Percentiles rank a stretch among this genome's conserved stretches.
Evolutionary conservation across 371 early-diverging fungal genomes (phyloP).

Genomic region (Vairimorpha necatrix): DNA sequence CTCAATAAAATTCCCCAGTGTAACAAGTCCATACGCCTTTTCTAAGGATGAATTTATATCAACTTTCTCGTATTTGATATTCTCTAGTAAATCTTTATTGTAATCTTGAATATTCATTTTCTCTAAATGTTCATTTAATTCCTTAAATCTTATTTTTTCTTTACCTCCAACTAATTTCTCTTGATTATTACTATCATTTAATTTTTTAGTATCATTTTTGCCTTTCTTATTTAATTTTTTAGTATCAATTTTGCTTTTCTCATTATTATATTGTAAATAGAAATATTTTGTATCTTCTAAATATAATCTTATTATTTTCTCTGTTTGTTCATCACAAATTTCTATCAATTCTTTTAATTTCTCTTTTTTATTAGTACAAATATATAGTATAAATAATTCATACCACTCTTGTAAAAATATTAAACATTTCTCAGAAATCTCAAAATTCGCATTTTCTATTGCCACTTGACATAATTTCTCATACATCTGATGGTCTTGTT

Average conservation of each 20-base stretch:
- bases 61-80: not conserved
- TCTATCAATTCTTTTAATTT: constrained; percentile 45
- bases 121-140: not conserved
- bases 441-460: constrained; percentile 32
- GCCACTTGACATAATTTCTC: constrained; percentile 38
- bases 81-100: not conserved
- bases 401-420: constrained; percentile 38
- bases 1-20: constrained; percentile 32
- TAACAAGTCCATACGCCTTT: constrained; percentile 4
- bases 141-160: no score
- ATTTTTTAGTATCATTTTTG: not conserved
- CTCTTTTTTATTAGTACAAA: constrained; percentile 45
- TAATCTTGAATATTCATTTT: not conserved
- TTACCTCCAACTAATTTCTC: not conserved
- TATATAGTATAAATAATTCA: constrained; percentile 56
- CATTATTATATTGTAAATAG: not conserved
- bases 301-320: constrained; percentile 17
- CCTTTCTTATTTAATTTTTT: not conserved
- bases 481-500: constrained; percentile 26
- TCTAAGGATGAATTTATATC: constrained; percentile 9
- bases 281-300: constrained; percentile 31
- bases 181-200: not conserved
- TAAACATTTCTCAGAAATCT: constrained; percentile 58
- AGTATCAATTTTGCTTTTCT: not conserved
- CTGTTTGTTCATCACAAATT: constrained; percentile 7